Evolutionary conservation across 768 basidiomycete genomes (phyloP), one percentile per base, ranked within the genome.

Genomic region (Kwoniella botswanensis): DNA sequence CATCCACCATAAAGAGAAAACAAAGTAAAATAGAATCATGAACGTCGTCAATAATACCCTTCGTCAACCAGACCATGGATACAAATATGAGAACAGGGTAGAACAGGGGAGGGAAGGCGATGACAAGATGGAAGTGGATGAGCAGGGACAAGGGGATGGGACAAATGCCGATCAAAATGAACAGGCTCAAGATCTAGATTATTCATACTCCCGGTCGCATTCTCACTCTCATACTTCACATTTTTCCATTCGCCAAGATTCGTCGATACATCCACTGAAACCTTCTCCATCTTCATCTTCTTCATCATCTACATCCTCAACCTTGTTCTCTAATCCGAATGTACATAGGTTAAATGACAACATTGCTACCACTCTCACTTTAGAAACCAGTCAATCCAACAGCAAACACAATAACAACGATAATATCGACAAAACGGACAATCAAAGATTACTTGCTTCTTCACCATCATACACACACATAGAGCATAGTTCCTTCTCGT

Each of bases 381-480:
- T 22, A 17, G 26, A 18, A 22, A 1, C 18, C 26, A 62, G 46
- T 46, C 26, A 42, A 7, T 41, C 26, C 59, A 43, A 22, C 35
- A 35, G 35, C 35, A 9, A 35, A 7, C 6, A 35, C 35, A 35
- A 35, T 35, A 35, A 6, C 35, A 35, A 35, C 7, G 7, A 35
- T 35, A 35, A 6, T 1, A 35, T 35, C 7, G 6, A 35, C 35
- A 35, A 35, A 61, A 44, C 42, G 42, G 35, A 61, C 59, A 61
- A 61, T 61, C 59, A 43, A 58, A 41, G 12, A 35, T 15, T 53
- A 53, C 15, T 21, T 3, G 64, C 64, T 65, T 65, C 64, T 56
- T 65, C 64, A 65, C 64, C 54, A 65, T 65, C 64, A 65, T 26
- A 53, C 21, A 57, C 52, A 65, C 64, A 65, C 54, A 61, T 15